Conservation (phyloP, 768 basidiomycete genomes). For the Guyanaporus albipodus region DNA sequence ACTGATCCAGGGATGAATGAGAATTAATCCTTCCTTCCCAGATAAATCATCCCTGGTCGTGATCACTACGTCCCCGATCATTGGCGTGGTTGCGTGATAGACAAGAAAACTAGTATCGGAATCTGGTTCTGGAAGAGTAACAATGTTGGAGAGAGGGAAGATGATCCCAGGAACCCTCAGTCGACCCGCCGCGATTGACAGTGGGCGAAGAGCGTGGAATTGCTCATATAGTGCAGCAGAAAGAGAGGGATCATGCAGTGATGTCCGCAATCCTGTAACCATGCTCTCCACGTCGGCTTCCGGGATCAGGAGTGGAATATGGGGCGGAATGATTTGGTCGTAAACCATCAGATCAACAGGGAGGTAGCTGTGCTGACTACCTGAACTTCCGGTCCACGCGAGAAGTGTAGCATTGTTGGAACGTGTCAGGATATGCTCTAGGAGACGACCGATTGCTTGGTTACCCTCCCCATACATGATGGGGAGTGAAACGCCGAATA, state of each 20-base stretch:
- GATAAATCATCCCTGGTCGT: neutral
- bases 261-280: neutral
- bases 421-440: constrained; percentile 4
- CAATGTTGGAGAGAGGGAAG: neutral
- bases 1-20: constrained; percentile 11
- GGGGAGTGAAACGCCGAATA: constrained; percentile 3
- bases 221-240: neutral
- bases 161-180: constrained; percentile 4
- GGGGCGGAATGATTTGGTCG: neutral
- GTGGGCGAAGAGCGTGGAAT: neutral
- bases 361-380: constrained; percentile 4
- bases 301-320: neutral
- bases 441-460: constrained; percentile 3
- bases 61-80: constrained; percentile 2
- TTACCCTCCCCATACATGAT: constrained; percentile 9
- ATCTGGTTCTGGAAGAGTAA: no score
- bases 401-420: constrained; percentile 2
- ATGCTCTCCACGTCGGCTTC: neutral
- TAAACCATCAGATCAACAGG: constrained; percentile 1
- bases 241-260: neutral
- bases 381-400: constrained; percentile 1
- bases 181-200: neutral
- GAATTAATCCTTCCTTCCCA: neutral
- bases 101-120: neutral
- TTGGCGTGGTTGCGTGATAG: neutral